These are phyloP conservation scores for Xylariaceae sp. DNA, from an alignment of 2,329 filamentous ascomycete species.

Conservation along the genomic window DNA sequence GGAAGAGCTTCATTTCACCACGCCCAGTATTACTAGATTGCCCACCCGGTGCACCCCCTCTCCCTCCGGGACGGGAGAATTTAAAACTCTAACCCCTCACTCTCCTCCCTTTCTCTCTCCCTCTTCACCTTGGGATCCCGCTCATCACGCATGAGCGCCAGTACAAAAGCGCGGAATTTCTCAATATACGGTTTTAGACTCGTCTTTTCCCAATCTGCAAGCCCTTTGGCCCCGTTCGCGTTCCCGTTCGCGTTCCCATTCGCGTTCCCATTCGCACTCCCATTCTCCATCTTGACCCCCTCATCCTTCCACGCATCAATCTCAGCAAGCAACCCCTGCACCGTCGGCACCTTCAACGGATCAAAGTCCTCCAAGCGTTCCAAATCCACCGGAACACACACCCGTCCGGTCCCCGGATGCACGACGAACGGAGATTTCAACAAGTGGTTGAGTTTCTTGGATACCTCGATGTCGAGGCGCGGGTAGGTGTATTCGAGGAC, in stretches of 20 bases:
- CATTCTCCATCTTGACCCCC: conserved; percentile 2
- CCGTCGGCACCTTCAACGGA: conserved; percentile 81
- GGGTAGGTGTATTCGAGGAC: conserved; percentile 97
- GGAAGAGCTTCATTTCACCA: too few relatives aligned
- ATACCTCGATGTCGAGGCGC: conserved; percentile 91
- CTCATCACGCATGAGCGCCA: conserved; percentile 70
- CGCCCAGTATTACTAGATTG: too few relatives aligned
- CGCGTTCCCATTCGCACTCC: too few relatives aligned
- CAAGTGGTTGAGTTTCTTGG: conserved; percentile 96
- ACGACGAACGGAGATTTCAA: conserved; percentile 96
- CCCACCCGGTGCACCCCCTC: too few relatives aligned
- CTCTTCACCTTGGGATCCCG: conserved; percentile 50
- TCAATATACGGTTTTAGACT: conserved; percentile 90
- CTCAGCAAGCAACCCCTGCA: conserved; percentile 72
- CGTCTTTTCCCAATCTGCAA: conserved; percentile 95
- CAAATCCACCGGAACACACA: conserved; percentile 91
- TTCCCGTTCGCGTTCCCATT: neutral
- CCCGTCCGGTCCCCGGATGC: conserved; percentile 86
- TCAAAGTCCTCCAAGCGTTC: conserved; percentile 73
- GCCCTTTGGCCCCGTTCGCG: conserved; percentile 24
- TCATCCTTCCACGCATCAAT: conserved; percentile 66
- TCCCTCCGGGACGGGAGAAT: neutral
- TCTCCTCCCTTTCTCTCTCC: conserved; percentile 51
- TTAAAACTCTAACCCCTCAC: conserved; percentile 48
- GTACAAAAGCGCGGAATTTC: conserved; percentile 77